Percentiles rank a stretch among this genome's conserved stretches.
Conservation (phyloP, 2,329 filamentous ascomycete species). For the Paracamarosporium sp. region DNA sequence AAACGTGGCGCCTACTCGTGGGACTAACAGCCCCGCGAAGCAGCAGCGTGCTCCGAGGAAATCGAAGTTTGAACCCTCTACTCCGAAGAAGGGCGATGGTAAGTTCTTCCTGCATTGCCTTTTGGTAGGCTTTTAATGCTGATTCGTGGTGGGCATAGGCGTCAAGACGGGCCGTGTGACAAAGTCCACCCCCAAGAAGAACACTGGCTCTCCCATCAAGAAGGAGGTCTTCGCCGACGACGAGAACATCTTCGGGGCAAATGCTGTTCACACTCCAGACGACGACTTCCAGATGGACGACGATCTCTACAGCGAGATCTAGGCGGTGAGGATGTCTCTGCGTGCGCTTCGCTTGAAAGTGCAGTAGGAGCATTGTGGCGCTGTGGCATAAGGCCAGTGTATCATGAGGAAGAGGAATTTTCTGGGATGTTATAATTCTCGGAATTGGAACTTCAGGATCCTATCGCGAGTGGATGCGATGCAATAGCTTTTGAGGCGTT, state of each 20-base stretch:
- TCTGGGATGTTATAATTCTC: too few relatives aligned
- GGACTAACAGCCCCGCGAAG: slow-evolving; percentile 8
- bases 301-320: background rate
- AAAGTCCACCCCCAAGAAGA: slow-evolving; percentile 19
- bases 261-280: background rate
- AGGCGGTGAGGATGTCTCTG: background rate
- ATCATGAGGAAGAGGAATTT: background rate
- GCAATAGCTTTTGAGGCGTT: too few relatives aligned
- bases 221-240: slow-evolving; percentile 13
- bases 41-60: slow-evolving; percentile 9
- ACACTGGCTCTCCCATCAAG: slow-evolving; percentile 9
- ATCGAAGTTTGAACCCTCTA: too few relatives aligned
- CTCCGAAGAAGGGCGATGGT: slow-evolving; percentile 12
- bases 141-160: background rate
- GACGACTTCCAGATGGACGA: background rate
- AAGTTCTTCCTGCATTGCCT: slow-evolving; percentile 2
- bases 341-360: background rate
- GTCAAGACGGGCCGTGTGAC: slow-evolving; percentile 21
- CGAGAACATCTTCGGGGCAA: background rate
- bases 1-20: slow-evolving; percentile 1
- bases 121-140: background rate
- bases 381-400: too few relatives aligned
- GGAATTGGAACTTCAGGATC: too few relatives aligned
- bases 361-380: too few relatives aligned
- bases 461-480: too few relatives aligned